Conservation (phyloP, 2,329 filamentous ascomycete genomes). For the Aspergillus japonicus region DNA sequence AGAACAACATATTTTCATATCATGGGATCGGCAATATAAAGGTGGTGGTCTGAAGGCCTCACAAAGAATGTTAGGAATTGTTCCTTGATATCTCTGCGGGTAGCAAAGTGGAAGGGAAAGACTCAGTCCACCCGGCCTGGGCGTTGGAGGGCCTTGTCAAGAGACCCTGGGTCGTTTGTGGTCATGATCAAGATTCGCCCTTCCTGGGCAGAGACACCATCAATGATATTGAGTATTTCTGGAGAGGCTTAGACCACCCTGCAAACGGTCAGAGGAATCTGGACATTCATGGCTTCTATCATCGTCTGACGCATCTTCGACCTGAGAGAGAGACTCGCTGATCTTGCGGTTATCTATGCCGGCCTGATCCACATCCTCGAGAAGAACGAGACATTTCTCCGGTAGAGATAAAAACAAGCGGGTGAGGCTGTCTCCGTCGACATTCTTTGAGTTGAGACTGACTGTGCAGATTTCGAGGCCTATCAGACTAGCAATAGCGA, state of each 20-base stretch:
- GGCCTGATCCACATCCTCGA: no score
- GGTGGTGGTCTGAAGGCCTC: slow-evolving; percentile 3
- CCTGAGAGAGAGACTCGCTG: slow-evolving; percentile 8
- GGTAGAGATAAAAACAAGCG: no score
- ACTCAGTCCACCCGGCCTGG: slow-evolving; percentile 72
- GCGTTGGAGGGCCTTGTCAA: slow-evolving; percentile 71
- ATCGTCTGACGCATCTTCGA: slow-evolving; percentile 3
- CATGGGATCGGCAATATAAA: neutral
- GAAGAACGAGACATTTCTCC: no score
- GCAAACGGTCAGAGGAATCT: slow-evolving; percentile 6
- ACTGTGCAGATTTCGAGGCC: no score
- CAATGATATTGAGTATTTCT: slow-evolving; percentile 77
- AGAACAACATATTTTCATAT: neutral
- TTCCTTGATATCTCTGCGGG: neutral
- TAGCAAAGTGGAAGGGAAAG: slow-evolving; percentile 37
- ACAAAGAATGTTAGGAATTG: slow-evolving; percentile 8
- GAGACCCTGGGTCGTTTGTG: slow-evolving; percentile 69
- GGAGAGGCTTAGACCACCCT: slow-evolving; percentile 64
- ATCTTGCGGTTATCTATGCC: slow-evolving; percentile 6
- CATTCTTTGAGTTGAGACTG: no score
- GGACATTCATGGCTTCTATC: slow-evolving; percentile 9
- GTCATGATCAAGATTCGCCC: slow-evolving; percentile 83
- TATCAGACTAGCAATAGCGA: no score
- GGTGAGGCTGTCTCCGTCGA: no score
- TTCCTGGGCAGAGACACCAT: slow-evolving; percentile 76